A percentile compares a stretch with the other conserved stretches of the same genome.
These are phyloP conservation scores for Solanum chmielewskii DNA, from an alignment of 257 asterid species.

Conservation along the genomic window DNA sequence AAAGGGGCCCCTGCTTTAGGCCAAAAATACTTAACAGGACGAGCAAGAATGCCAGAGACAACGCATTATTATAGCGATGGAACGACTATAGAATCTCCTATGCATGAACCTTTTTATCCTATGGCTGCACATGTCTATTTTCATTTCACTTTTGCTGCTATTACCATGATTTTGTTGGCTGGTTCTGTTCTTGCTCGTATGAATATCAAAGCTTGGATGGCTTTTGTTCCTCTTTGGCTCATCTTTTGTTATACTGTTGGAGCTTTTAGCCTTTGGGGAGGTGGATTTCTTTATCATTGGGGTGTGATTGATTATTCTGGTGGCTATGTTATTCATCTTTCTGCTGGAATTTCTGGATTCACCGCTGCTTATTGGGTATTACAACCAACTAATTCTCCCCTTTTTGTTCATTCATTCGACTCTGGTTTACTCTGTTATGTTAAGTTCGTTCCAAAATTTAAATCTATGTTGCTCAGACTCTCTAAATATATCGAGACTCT, in stretches of 20 bases:
- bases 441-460: background rate
- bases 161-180: conserved; percentile 59
- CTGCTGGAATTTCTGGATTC: conserved; percentile 90
- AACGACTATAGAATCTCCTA: conserved; percentile 20
- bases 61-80: conserved; percentile 28
- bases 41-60: conserved; percentile 48
- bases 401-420: background rate
- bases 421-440: background rate
- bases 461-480: background rate
- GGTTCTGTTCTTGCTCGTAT: conserved; percentile 81
- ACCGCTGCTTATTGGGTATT: conserved; percentile 89
- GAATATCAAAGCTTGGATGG: conserved; percentile 96
- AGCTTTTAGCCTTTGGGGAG: conserved; percentile 85
- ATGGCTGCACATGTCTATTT: conserved; percentile 78
- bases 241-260: conserved; percentile 77
- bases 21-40: conserved; percentile 40
- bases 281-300: conserved; percentile 86
- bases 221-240: conserved; percentile 86
- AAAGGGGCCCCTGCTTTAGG: conserved; percentile 46
- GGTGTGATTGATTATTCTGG: conserved; percentile 94
- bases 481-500: background rate
- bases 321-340: conserved; percentile 77
- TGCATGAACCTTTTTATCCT: conserved; percentile 45
- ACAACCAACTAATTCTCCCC: background rate
- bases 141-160: conserved; percentile 79